phyloP scores from a whole-genome alignment of 495 filamentous ascomycete genomes.

The Aspergillus wentii region DNA sequence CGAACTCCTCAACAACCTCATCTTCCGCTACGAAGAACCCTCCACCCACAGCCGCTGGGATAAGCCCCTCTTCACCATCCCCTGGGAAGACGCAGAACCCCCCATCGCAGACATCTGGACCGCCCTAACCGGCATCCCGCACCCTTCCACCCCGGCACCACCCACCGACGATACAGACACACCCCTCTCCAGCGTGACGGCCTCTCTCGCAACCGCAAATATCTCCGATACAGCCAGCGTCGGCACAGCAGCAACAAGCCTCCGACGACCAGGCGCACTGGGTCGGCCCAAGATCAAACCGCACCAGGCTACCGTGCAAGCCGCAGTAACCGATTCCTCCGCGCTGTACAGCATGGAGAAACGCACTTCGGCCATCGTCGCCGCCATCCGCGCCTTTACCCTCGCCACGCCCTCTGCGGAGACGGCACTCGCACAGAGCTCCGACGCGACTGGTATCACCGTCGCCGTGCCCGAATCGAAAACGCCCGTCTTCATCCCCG shows the following conservation, averaged over 20 bases:
- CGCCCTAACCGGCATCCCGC: conserved; percentile 48
- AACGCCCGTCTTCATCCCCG: conserved; percentile 47
- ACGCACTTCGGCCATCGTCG: conserved; percentile 76
- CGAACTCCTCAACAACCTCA: conserved; percentile 82
- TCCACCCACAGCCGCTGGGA: conserved; percentile 96
- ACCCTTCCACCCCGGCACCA: conserved; percentile 20
- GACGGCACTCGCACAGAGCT: conserved; percentile 44
- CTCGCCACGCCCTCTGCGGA: conserved; percentile 34
- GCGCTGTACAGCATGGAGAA: conserved; percentile 85
- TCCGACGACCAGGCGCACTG: conserved; percentile 10
- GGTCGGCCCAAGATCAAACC: conserved; percentile 51
- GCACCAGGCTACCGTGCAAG: conserved; percentile 75
- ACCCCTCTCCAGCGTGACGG: conserved; percentile 17
- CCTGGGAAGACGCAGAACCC: conserved; percentile 69
- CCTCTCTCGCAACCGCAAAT: conserved; percentile 20
- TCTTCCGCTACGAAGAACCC: conserved; percentile 94
- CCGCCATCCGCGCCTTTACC: conserved; percentile 62
- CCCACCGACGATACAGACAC: conserved; percentile 15
- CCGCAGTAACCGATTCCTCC: conserved; percentile 60
- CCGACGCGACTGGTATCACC: conserved; percentile 30
- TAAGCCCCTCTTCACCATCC: conserved; percentile 84
- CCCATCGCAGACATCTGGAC: conserved; percentile 75
- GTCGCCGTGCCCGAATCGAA: conserved; percentile 35
- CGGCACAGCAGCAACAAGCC: conserved; percentile 15
- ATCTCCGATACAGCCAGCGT: conserved; percentile 29